Evolutionary conservation across 2,329 filamentous ascomycete genomes (phyloP).

Genomic region (Aureobasidium sp.): DNA sequence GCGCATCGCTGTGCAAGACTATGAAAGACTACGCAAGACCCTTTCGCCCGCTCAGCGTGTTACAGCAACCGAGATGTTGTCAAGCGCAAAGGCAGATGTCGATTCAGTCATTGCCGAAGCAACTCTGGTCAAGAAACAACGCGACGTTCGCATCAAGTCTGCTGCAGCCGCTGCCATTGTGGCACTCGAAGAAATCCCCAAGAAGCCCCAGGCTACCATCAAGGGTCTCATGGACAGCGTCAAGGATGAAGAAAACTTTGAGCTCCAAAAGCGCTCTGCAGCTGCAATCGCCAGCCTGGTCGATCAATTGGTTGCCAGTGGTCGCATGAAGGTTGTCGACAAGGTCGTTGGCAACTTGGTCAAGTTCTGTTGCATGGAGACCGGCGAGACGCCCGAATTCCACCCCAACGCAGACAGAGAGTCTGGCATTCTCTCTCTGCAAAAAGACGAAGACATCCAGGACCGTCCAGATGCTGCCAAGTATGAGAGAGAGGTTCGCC

Average conservation of each 20-base stretch:
- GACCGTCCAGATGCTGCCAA: conserved; percentile 86
- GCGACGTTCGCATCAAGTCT: conserved; percentile 78
- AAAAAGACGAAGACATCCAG: conserved; percentile 92
- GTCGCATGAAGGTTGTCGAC: conserved; percentile 77
- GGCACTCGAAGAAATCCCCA: conserved; percentile 77
- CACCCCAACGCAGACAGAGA: conserved; percentile 70
- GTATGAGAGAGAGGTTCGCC: conserved; percentile 81
- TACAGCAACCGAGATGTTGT: conserved; percentile 68
- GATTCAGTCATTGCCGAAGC: conserved; percentile 70
- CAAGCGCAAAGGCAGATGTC: conserved; percentile 65
- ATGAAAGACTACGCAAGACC: conserved; percentile 77
- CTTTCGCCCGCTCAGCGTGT: conserved; percentile 82
- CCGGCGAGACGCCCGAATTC: conserved; percentile 94
- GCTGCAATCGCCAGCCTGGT: conserved; percentile 76
- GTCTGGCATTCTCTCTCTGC: conserved; percentile 78
- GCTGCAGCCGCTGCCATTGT: conserved; percentile 81
- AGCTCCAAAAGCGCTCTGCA: conserved; percentile 79
- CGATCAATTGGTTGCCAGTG: conserved; percentile 71
- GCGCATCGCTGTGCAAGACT: conserved; percentile 77
- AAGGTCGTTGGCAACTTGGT: conserved; percentile 93
- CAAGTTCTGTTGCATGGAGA: conserved; percentile 96
- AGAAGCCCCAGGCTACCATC: conserved; percentile 87
- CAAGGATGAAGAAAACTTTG: conserved; percentile 85
- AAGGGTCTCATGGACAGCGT: conserved; percentile 98
- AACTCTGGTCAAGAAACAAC: conserved; percentile 64